Conservation (phyloP, 2,329 filamentous ascomycete species). For the Sclerotinia borealis region DNA sequence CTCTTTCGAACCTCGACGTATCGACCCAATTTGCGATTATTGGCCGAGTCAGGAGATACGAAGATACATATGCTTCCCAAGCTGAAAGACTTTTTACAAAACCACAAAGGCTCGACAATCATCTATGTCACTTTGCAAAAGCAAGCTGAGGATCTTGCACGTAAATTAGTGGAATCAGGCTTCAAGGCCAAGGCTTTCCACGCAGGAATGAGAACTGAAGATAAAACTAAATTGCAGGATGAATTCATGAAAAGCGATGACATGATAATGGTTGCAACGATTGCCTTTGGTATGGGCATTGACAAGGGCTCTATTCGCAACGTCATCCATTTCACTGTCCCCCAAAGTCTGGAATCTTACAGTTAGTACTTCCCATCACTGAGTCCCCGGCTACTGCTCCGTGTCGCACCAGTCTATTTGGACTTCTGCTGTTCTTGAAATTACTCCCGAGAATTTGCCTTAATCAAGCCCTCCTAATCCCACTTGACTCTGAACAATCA, state of each 20-base stretch:
- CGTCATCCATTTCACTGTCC: slow-evolving; percentile 47
- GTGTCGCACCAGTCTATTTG: neutral
- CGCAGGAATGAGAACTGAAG: slow-evolving; percentile 42
- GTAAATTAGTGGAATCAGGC: slow-evolving; percentile 32
- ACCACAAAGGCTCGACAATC: slow-evolving; percentile 49
- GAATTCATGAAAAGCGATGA: slow-evolving; percentile 43
- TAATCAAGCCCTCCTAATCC: neutral
- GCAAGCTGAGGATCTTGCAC: slow-evolving; percentile 42
- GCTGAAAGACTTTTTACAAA: slow-evolving; percentile 43
- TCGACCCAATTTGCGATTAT: slow-evolving; percentile 47
- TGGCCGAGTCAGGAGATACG: slow-evolving; percentile 40
- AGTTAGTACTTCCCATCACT: slow-evolving; percentile 28
- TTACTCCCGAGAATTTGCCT: neutral
- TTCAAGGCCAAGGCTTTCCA: slow-evolving; percentile 44
- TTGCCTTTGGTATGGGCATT: slow-evolving; percentile 56
- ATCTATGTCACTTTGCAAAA: slow-evolving; percentile 56
- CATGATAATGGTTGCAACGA: slow-evolving; percentile 47
- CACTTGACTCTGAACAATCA: neutral
- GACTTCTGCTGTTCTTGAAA: neutral
- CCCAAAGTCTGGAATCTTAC: slow-evolving; percentile 49
- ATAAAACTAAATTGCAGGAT: slow-evolving; percentile 44
- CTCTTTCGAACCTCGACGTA: slow-evolving; percentile 56
- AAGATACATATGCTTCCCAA: slow-evolving; percentile 42
- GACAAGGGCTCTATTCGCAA: slow-evolving; percentile 51
- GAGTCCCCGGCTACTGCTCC: too few relatives aligned